phyloP scores from a whole-genome alignment of 2,329 filamentous ascomycete species.

The Paecilomyces sp. region DNA sequence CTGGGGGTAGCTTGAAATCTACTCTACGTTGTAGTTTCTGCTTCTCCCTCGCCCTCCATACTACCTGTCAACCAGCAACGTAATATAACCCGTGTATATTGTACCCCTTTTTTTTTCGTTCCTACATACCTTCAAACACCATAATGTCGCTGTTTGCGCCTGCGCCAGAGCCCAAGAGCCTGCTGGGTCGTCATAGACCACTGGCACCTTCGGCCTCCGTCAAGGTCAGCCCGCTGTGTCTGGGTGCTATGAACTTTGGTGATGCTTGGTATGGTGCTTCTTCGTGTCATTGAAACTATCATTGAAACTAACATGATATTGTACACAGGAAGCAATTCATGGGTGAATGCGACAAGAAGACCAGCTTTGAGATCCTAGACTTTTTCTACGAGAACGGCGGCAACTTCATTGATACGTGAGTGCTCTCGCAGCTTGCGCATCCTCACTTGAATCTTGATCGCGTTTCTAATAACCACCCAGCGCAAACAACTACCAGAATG shows the following conservation, averaged over 20 bases:
- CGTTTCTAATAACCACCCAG: conserved; percentile 5
- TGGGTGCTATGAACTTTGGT: conserved; percentile 51
- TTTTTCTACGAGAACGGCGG: conserved; percentile 44
- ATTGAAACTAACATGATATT: background rate
- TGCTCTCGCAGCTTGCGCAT: background rate
- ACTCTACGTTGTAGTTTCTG: background rate
- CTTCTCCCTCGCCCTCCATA: background rate
- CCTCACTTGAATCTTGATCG: background rate
- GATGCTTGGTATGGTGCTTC: conserved; percentile 34
- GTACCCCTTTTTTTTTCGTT: background rate
- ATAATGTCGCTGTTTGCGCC: background rate
- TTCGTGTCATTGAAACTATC: too few species aligned
- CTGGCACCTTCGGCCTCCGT: conserved; percentile 46
- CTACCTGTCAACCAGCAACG: background rate
- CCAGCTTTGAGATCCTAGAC: conserved; percentile 44
- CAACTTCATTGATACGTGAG: conserved; percentile 47
- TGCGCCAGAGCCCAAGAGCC: conserved; percentile 5
- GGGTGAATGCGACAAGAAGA: conserved; percentile 43
- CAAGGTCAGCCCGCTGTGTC: conserved; percentile 47
- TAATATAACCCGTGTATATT: background rate
- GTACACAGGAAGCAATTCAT: conserved; percentile 11
- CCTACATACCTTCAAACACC: background rate
- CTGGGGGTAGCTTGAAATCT: background rate
- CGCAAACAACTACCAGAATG: conserved; percentile 44
- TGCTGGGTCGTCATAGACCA: conserved; percentile 46